These are phyloP conservation scores for Gnaphalium uliginosum DNA, from an alignment of 129 eudicot species.

Conservation along the genomic window DNA sequence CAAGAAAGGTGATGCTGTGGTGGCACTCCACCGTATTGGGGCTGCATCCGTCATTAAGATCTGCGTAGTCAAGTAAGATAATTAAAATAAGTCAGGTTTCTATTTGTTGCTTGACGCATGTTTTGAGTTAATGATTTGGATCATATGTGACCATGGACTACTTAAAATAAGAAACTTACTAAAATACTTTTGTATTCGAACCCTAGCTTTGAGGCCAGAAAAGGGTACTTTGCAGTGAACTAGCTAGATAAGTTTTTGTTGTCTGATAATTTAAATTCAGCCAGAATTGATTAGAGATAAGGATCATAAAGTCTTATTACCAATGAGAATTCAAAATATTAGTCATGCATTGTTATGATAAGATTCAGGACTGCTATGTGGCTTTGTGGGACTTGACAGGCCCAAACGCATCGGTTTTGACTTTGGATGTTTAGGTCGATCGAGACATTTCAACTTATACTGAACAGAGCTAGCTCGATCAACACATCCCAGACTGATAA, in stretches of 20 bases:
- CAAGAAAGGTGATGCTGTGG: slow-evolving; percentile 67
- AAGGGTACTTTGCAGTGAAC: background rate
- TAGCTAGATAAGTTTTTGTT: background rate
- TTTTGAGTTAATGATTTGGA: slow-evolving; percentile 27
- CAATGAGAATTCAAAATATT: background rate
- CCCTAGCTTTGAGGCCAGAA: background rate
- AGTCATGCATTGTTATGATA: background rate
- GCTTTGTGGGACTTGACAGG: no score
- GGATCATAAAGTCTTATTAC: background rate
- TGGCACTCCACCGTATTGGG: slow-evolving; percentile 80
- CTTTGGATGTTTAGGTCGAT: background rate
- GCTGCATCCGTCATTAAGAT: slow-evolving; percentile 83
- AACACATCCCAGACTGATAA: background rate
- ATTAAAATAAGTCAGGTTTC: slow-evolving; percentile 6
- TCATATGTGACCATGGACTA: slow-evolving; percentile 30
- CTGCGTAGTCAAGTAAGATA: slow-evolving; percentile 57
- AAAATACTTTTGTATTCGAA: slow-evolving; percentile 16
- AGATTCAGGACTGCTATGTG: background rate
- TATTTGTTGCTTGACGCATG: slow-evolving; percentile 21
- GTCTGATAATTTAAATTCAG: background rate
- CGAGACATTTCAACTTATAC: background rate
- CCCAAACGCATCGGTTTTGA: background rate
- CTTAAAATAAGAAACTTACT: slow-evolving; percentile 15
- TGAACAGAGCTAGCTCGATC: background rate
- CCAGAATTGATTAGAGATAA: background rate